Base-by-base conservation (phyloP, 1,284 basidiomycete species). In the Cryptococcus deneoformans region DNA sequence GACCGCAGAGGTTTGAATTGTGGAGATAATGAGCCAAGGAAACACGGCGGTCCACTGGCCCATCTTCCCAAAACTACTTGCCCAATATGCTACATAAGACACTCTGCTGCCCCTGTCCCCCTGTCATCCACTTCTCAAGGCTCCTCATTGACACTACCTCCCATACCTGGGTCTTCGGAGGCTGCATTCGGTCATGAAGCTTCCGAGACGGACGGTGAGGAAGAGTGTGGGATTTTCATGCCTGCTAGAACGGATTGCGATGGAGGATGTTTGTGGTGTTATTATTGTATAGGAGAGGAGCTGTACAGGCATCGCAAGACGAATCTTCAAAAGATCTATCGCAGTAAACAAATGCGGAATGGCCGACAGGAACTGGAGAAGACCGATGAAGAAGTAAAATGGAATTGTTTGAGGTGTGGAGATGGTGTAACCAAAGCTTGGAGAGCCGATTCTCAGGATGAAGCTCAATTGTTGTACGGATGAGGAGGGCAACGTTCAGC, bases 191-290 rank as follows among this genome's bases (percentile, higher is more conserved):
- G 52, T 11, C 56, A 62, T 37, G 57, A 53, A 14, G 58, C 50
- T 14, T 53, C 50, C 20, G 36, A 6, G 44, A 50, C 52, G 39
- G 50, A 61, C 14, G 47, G 16, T 7, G 54, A 65, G 35, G 70
- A 72, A 34, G 75, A 77, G 53, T 70, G 68, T 49, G 62, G 67
- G 48, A 69, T 78, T 1, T 77, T 73, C 55, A 55, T 77, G 7
- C 71, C 74, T 11, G 73, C 76, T 3, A 59, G 68, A 50, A 76
- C 73, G 7, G 72, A 76, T 59, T 79, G 77, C 56, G 67, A 64
- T 64, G 83, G 89, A 62, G 86, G 85, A 11, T 89, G 93, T 73
- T 74, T 83, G 9, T 95, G 91, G 77, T 94, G 92, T 75, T 95
- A 94, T 74, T 86, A 87, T 67, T 95, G 92, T 75, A 81, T 94